Conservation (phyloP, 2,329 filamentous ascomycete genomes). For the Malbranchea zuffiana region DNA sequence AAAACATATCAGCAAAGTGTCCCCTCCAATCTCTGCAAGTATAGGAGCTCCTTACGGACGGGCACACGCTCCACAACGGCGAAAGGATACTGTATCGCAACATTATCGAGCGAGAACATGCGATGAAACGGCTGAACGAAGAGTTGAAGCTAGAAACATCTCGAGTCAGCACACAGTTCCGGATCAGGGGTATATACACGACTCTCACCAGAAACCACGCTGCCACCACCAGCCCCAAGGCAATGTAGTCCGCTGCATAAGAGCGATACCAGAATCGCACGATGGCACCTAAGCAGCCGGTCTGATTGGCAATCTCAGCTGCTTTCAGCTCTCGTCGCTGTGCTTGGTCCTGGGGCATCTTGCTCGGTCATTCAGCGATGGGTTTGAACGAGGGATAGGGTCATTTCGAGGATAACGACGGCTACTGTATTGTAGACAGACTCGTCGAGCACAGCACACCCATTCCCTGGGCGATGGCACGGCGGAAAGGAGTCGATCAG, state of each 20-base stretch:
- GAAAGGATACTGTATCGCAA: slow-evolving; percentile 75
- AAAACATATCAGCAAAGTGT: not conserved
- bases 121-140: slow-evolving; percentile 79
- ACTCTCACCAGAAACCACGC: slow-evolving; percentile 41
- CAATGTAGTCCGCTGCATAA: slow-evolving; percentile 81
- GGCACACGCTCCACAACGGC: slow-evolving; percentile 74
- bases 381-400: no score
- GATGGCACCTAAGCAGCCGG: slow-evolving; percentile 38
- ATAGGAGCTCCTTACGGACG: slow-evolving; percentile 47
- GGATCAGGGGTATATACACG: slow-evolving; percentile 1
- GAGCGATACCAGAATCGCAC: slow-evolving; percentile 53
- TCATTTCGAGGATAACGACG: no score
- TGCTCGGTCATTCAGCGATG: no score
- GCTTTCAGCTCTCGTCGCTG: not conserved
- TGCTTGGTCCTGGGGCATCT: slow-evolving; percentile 1
- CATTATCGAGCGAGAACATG: slow-evolving; percentile 83
- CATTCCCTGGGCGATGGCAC: no score
- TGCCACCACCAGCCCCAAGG: slow-evolving; percentile 57
- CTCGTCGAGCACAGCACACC: no score
- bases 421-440: no score
- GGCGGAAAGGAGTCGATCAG: no score
- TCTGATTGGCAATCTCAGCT: slow-evolving; percentile 17
- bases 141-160: slow-evolving; percentile 46
- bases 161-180: not conserved
- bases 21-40: not conserved